Evolutionary conservation across 768 basidiomycete genomes (phyloP).

Genomic region (Mycena haematopus): DNA sequence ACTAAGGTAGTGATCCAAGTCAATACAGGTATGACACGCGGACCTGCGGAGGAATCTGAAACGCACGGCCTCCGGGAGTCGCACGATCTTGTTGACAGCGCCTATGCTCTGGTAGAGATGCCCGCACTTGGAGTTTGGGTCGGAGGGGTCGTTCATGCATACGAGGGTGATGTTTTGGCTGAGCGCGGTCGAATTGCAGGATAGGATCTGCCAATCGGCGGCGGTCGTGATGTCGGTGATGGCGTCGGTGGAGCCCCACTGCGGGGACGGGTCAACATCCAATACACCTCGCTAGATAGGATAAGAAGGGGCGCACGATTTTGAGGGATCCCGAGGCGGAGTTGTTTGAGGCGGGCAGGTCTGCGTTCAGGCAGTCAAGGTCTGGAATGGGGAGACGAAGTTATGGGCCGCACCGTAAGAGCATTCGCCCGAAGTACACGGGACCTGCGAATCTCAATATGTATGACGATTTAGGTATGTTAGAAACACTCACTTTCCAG

Average conservation of each 20-base stretch:
- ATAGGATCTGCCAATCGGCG: constrained; percentile 47
- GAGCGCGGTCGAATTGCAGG: constrained; percentile 38
- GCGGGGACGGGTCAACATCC: background rate
- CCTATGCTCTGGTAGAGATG: constrained; percentile 39
- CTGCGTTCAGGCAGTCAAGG: background rate
- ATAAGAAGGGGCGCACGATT: constrained; percentile 10
- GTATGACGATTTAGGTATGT: too few species aligned
- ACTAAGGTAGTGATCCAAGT: background rate
- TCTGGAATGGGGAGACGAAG: too few species aligned
- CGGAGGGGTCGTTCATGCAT: constrained; percentile 34
- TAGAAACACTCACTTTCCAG: constrained; percentile 6
- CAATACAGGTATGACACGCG: too few species aligned
- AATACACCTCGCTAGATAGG: too few species aligned
- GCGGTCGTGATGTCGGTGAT: constrained; percentile 48
- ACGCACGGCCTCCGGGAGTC: constrained; percentile 42
- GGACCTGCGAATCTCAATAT: background rate
- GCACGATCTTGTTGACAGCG: constrained; percentile 41
- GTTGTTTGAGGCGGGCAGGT: constrained; percentile 14
- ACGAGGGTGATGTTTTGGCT: constrained; percentile 43
- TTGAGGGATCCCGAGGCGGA: constrained; percentile 4
- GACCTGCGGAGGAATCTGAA: background rate
- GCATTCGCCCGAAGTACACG: constrained; percentile 22
- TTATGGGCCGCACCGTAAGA: background rate
- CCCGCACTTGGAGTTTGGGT: constrained; percentile 32
- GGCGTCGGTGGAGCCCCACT: constrained; percentile 33